These are phyloP conservation scores for Stentor coeruleus DNA, from an alignment of 73 alveolate genomes.

Conservation along the genomic window DNA sequence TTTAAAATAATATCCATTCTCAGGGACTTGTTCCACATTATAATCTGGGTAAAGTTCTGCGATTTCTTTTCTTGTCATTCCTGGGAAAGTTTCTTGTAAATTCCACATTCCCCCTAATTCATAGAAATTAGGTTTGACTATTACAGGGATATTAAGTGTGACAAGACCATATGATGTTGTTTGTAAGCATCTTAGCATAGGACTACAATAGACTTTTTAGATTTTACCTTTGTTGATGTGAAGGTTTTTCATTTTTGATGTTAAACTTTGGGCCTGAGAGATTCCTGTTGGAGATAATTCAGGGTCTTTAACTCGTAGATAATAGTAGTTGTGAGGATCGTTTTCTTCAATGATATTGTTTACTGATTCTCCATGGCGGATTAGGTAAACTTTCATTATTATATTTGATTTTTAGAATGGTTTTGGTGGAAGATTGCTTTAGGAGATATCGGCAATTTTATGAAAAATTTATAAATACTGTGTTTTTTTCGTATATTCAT, in stretches of 20 bases:
- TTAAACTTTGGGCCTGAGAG: background rate
- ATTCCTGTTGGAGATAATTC: background rate
- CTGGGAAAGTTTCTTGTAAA: background rate
- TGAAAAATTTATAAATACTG: too few species aligned
- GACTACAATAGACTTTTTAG: background rate
- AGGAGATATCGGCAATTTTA: too few species aligned
- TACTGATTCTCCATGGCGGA: background rate
- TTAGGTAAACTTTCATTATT: too few species aligned
- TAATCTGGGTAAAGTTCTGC: background rate
- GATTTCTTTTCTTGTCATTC: background rate
- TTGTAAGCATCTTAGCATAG: background rate
- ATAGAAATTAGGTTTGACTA: background rate
- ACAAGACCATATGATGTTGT: background rate
- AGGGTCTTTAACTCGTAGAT: background rate
- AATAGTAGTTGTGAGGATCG: background rate
- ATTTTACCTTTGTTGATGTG: background rate
- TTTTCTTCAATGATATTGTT: background rate
- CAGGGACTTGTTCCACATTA: background rate
- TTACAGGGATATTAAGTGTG: background rate
- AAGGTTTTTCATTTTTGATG: too few species aligned
- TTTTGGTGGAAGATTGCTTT: too few species aligned
- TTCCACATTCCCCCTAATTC: constrained; percentile 4
- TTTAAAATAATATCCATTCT: background rate
- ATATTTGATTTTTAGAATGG: too few species aligned
- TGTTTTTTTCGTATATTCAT: too few species aligned